These are phyloP conservation scores for Alloteropsis semialata DNA, from an alignment of 176 grass and related monocot species.

Conservation along the genomic window DNA sequence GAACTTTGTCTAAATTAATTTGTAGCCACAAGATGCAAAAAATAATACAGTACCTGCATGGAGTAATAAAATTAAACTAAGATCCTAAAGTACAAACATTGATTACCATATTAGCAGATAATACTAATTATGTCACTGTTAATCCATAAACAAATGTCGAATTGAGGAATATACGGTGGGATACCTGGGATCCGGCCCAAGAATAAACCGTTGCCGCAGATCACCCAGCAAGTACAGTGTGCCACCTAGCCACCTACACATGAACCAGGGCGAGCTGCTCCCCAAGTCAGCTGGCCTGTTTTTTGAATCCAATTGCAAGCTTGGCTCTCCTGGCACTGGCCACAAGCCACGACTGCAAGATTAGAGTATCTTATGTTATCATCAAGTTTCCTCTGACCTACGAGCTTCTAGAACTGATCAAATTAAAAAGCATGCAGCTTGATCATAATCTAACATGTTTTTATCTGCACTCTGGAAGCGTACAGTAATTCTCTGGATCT, in stretches of 20 bases:
- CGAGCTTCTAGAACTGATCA: not conserved
- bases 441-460: not conserved
- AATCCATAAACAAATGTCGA: not conserved
- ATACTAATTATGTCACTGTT: not conserved
- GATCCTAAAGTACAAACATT: not conserved
- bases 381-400: not conserved
- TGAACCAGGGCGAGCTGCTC: not conserved
- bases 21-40: no score
- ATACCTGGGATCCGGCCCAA: constrained; percentile 7
- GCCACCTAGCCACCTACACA: not conserved
- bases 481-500: not conserved
- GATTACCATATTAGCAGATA: not conserved
- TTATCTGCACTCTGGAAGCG: not conserved
- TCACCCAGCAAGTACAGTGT: not conserved
- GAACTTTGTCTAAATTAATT: no score
- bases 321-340: not conserved
- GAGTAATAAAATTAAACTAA: no score
- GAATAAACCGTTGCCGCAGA: not conserved
- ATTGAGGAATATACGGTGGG: constrained; percentile 3
- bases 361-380: not conserved
- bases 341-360: not conserved
- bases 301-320: not conserved
- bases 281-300: not conserved
- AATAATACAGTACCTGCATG: no score
- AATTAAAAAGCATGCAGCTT: no score